Base-by-base conservation (phyloP, 495 filamentous ascomycete species). In the Baudoinia panamericana region DNA sequence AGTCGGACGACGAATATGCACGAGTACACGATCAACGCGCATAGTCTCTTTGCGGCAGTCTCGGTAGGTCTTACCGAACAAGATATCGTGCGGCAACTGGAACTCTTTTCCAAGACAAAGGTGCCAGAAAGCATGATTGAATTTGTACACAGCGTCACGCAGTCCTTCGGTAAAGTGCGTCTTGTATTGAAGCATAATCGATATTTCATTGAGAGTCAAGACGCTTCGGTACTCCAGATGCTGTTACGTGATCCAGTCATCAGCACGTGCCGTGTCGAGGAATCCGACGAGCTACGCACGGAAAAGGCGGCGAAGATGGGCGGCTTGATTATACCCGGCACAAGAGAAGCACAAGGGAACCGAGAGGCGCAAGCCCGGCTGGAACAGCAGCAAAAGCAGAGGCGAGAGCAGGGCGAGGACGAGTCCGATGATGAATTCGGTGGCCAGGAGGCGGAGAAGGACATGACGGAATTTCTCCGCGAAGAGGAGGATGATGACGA, bases 91-190 rank as follows among this genome's bases (percentile, higher is more conserved):
- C 75, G 73, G 40, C 81, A 82, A 21, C 65, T 99, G 22, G 84
- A 94, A 37, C 71, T 80, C 26, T 72, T 95, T 43, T 82, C 84
- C 11, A 96, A 96, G 62, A 88, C 80, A 0, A 70, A 79, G 5
- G 63, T 96, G 6, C 84, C 88, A 0, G 70, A 78, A 1, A 69
- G 72, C n/a, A 84, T 95, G 34, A 71, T 72, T 41, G 62, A 68
- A 11, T 94, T 84, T 55, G 90, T 99, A 52, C 67, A 75, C 44
- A 74, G 78, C 27, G 85, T 82, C 53, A 93, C 87, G 5, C 76
- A 80, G 41, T 86, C 81, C 17, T 96, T 87, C 57, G 90, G 90
- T 27, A 95, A 96, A 59, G 84, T 93, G 26, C 90, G 93, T 62
- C 72, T 96, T 26, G 90, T 96, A 17, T 62, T 96, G 43, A 93